These are phyloP conservation scores for Coemansia sp. DNA, from an alignment of 371 early-diverging fungal species.

Conservation along the genomic window DNA sequence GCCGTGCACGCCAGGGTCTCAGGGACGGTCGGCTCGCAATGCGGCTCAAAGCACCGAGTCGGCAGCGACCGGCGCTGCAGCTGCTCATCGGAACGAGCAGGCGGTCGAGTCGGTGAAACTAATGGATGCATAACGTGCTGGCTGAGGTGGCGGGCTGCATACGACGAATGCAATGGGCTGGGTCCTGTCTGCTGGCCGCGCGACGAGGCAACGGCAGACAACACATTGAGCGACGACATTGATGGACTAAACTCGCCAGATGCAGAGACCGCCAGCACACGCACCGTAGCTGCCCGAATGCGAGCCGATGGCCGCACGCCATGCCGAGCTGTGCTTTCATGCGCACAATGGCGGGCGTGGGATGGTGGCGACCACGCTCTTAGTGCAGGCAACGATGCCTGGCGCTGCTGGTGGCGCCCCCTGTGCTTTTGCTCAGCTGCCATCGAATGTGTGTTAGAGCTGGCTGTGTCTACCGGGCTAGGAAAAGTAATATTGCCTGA, in stretches of 20 bases:
- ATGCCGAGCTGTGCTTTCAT: too few relatives aligned
- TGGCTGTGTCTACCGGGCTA: background rate
- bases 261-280: slow-evolving; percentile 5
- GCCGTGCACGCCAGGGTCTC: too few relatives aligned
- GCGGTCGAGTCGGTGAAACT: background rate
- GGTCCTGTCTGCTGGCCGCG: background rate
- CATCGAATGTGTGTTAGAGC: background rate
- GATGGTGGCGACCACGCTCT: slow-evolving; percentile 2
- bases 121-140: background rate
- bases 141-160: background rate
- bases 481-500: slow-evolving; percentile 12
- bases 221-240: background rate
- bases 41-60: background rate
- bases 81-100: background rate
- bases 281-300: background rate
- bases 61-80: background rate
- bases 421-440: background rate
- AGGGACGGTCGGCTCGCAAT: too few relatives aligned
- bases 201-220: slow-evolving; percentile 1
- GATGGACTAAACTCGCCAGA: slow-evolving; percentile 12
- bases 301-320: background rate
- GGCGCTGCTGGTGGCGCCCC: background rate
- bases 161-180: background rate
- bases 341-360: background rate
- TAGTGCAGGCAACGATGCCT: background rate